Evolutionary conservation across 73 alveolate genomes (phyloP).

Genomic region (Tetrahymena borealis): DNA sequence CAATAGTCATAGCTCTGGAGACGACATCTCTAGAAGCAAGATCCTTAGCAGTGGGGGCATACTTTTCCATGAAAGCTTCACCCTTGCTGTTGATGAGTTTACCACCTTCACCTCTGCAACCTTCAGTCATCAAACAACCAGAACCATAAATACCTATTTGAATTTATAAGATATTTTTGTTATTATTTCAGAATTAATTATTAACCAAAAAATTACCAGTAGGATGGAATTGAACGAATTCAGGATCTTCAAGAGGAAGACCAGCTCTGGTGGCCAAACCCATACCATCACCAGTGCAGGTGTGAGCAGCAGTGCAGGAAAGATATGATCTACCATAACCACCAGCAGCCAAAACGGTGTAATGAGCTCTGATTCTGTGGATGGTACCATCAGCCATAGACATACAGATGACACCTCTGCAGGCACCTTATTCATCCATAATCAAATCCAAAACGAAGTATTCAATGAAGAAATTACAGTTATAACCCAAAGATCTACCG

Average conservation of each 20-base stretch:
- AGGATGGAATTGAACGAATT: slow-evolving; percentile 96
- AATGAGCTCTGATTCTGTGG: slow-evolving; percentile 80
- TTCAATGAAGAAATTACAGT: slow-evolving; percentile 90
- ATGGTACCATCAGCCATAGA: slow-evolving; percentile 84
- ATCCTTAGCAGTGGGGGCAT: slow-evolving; percentile 67
- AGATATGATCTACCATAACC: slow-evolving; percentile 88
- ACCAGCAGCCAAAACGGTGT: slow-evolving; percentile 78
- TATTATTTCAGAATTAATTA: background rate
- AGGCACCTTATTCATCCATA: slow-evolving; percentile 74
- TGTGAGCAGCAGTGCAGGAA: slow-evolving; percentile 97
- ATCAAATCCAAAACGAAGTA: slow-evolving; percentile 89
- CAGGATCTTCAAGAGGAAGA: slow-evolving; percentile 86
- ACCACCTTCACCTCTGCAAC: slow-evolving; percentile 98
- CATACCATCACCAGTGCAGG: slow-evolving; percentile 95
- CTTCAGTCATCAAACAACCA: slow-evolving; percentile 96
- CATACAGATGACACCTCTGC: slow-evolving; percentile 71
- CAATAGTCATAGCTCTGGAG: slow-evolving; percentile 92
- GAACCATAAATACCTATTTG: slow-evolving; percentile 86
- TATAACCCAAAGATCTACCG: slow-evolving; percentile 87
- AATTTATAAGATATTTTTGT: background rate
- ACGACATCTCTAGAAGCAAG: slow-evolving; percentile 96
- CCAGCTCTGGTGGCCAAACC: slow-evolving; percentile 89
- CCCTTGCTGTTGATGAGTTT: slow-evolving; percentile 81
- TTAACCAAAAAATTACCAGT: slow-evolving; percentile 37
- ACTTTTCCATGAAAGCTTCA: slow-evolving; percentile 87